These are phyloP conservation scores for Cichorium intybus DNA, from an alignment of 140 eudicot genomes.

Conservation along the genomic window DNA sequence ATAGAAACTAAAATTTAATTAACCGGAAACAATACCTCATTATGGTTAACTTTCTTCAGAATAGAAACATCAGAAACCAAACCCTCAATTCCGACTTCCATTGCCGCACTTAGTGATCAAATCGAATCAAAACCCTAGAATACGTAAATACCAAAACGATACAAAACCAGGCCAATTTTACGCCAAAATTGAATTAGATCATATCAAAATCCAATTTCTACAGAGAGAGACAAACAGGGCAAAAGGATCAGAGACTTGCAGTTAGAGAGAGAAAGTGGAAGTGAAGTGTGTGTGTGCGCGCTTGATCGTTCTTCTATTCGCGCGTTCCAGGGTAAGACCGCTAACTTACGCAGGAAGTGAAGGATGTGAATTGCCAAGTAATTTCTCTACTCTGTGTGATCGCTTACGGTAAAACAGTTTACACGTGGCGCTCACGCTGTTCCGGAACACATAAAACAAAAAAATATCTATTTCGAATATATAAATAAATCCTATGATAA, in stretches of 20 bases:
- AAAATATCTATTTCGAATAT: too few relatives aligned
- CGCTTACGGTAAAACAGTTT: not conserved
- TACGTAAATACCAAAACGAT: not conserved
- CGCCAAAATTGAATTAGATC: not conserved
- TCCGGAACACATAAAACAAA: too few relatives aligned
- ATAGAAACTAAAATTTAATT: not conserved
- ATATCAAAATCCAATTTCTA: not conserved
- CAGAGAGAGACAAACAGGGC: not conserved
- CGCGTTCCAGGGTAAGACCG: not conserved
- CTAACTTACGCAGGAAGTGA: not conserved
- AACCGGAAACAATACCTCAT: not conserved
- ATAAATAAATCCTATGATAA: too few relatives aligned
- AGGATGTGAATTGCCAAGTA: not conserved
- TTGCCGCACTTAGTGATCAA: not conserved
- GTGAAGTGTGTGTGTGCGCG: not conserved
- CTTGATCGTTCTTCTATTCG: not conserved
- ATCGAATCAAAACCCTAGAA: not conserved
- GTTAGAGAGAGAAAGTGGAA: not conserved
- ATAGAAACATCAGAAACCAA: not conserved
- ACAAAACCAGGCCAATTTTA: not conserved
- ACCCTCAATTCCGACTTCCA: not conserved
- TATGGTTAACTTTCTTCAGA: not conserved
- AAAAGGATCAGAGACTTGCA: not conserved
- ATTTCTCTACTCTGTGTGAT: not conserved
- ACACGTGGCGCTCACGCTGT: too few relatives aligned